Base-by-base conservation (phyloP, 139 green algal genomes). In the Eudorina sp. region DNA sequence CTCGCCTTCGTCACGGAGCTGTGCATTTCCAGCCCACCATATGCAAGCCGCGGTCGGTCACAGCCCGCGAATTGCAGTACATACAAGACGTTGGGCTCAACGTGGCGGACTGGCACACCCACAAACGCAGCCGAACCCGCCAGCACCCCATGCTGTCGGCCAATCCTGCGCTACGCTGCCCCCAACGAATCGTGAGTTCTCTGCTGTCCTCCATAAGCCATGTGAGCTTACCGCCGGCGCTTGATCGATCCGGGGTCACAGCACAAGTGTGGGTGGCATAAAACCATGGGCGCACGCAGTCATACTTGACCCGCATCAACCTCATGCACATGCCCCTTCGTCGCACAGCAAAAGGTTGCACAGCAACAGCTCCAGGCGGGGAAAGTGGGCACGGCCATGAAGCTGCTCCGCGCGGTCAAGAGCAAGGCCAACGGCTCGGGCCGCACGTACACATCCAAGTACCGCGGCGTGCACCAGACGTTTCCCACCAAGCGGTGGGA, bases 401-500 rank as follows among this genome's bases (percentile, higher is more conserved):
- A 88, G 68, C 23, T 88, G 46, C 51, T 72, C 14, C 83, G 83
- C 4, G 83, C 83, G 0, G 83, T 88, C 36, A 88, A 88, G 68
- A 88, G 60, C 72, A 90, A 91, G 75, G 53, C 51, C 40, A 90
- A 90, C 72, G 86, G 82, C 21, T 91, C 89, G 0, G 95, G 95
- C 0, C 89, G 96, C 34, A 96, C 92, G 16, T 98, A 96, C 93
- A 98, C 96, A 13, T 96, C 92, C 64, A 95, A 93, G 82, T 98
- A 95, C 89, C 89, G 96, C 1, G 96, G 96, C 27, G 96, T 98
- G 66, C 96, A 98, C 88, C 96, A 98, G 82, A 98, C 96, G 9
- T 98, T 98, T 88, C 96, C 96, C 72, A 98, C 96, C 0, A 93
- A 92, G 79, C 93, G 96, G 43, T 98, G 96, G 96, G 96, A 98